Base-by-base conservation (phyloP, 202 grass and related monocot species). In the Carex sylvatica region DNA sequence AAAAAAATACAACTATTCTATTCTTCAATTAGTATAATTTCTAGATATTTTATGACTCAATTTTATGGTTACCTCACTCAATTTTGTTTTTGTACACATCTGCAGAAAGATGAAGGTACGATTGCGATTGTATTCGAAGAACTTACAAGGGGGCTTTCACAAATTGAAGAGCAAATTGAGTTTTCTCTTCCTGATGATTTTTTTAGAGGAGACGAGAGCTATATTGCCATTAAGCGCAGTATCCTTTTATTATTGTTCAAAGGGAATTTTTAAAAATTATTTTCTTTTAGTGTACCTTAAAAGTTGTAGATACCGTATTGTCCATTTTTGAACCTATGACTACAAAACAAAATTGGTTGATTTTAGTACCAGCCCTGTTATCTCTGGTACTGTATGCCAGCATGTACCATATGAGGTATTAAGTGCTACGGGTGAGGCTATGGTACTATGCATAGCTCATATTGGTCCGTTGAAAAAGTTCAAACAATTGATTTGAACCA, bases 191-290 rank as follows among this genome's bases (percentile, higher is more conserved):
- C 84, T 14, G 80, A 86, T 54, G 61, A 65, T 23, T 76, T 95
- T 88, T 90, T 91, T 72, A 84, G 89, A 92, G 88, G 86, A 67
- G 92, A 86, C 46, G 79, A 69, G 16, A 85, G 88, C 65, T 98
- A 95, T 46, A 82, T 83, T 73, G 84, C 79, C 56, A 98, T 98
- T 79, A 98, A 95, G 86, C 95, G 95, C 36, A 98, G 95, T 98
- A 95, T 98, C 95, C 92, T 47, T 78, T 60, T 24, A 26, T 78
- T 60, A 12, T 59, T n/a, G 9, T 13, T 35, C 71, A 6, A 71
- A 36, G 66, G 80, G 13, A 80, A 69, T 38, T 76, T 47, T 7
- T 38, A 22, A 72, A n/a, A 62, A 2, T 2, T 42, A 59, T 18
- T 9, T 54, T 62, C 63, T n/a, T 28, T 85, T 86, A 11, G 64